Evolutionary conservation across 169 alveolate species (phyloP).

Genomic region (Perkinsus marinus): DNA sequence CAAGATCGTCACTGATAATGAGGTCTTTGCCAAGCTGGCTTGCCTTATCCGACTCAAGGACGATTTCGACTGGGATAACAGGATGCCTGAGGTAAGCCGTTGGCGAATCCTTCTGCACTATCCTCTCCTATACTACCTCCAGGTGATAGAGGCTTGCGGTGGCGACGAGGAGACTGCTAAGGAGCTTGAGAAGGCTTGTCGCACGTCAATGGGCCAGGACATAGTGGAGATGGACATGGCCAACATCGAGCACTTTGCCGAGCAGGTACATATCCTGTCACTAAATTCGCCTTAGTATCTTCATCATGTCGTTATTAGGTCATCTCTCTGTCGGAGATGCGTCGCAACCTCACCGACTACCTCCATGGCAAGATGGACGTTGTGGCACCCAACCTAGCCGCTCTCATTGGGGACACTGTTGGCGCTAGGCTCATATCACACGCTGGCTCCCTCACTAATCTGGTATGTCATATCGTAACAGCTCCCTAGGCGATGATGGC

Average conservation of each 20-base stretch:
- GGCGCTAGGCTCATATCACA: conserved; percentile 91
- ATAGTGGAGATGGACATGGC: conserved; percentile 72
- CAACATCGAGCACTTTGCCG: conserved; percentile 74
- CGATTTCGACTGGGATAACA: conserved; percentile 40
- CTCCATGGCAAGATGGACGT: conserved; percentile 71
- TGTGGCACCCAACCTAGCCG: conserved; percentile 94
- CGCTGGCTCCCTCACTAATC: conserved; percentile 85
- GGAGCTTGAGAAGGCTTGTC: conserved; percentile 66
- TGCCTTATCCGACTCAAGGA: conserved; percentile 56
- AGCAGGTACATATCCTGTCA: conserved; percentile 41
- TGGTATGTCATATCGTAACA: conserved; percentile 4
- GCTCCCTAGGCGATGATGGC: neutral
- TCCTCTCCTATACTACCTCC: neutral
- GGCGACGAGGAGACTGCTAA: conserved; percentile 71
- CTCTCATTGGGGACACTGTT: conserved; percentile 85
- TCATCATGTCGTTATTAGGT: neutral
- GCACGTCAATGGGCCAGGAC: conserved; percentile 90
- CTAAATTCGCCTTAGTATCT: neutral
- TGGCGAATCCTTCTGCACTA: neutral
- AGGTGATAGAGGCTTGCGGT: conserved; percentile 58
- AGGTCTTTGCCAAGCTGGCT: conserved; percentile 74
- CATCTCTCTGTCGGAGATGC: conserved; percentile 56
- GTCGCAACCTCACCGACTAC: conserved; percentile 71
- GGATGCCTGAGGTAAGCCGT: conserved; percentile 8
- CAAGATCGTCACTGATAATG: conserved; percentile 86